Percentiles rank a stretch among this genome's conserved stretches.
Conservation (phyloP, 108 stramenopile genomes). For the Stephanodiscus triporus region DNA sequence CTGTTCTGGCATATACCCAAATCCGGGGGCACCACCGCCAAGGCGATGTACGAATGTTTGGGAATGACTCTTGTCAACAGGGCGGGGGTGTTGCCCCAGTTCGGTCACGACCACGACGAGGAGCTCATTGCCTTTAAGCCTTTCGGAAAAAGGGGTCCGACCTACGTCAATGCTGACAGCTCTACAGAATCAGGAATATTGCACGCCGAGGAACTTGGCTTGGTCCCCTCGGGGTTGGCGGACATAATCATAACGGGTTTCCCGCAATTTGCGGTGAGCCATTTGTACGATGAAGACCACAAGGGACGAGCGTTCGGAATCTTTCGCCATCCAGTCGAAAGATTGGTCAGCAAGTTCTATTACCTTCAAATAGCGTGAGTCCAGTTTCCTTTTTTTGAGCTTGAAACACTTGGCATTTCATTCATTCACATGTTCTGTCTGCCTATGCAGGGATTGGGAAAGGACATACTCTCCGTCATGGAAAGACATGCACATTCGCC, state of each 20-base stretch:
- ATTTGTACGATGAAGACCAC: slow-evolving; percentile 36
- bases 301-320: slow-evolving; percentile 41
- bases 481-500: slow-evolving; percentile 38
- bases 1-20: slow-evolving; percentile 45
- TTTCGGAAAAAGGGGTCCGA: background rate
- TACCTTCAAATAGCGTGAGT: slow-evolving; percentile 46
- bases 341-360: slow-evolving; percentile 55
- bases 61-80: slow-evolving; percentile 36
- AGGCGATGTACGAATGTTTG: slow-evolving; percentile 34
- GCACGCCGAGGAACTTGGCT: slow-evolving; percentile 30
- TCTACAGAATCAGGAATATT: slow-evolving; percentile 23
- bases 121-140: slow-evolving; percentile 17
- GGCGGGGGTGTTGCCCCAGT: background rate
- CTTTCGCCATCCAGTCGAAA: slow-evolving; percentile 54
- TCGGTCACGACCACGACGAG: slow-evolving; percentile 8
- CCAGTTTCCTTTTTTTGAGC: background rate
- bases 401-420: background rate
- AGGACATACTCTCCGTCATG: slow-evolving; percentile 46
- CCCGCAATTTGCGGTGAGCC: slow-evolving; percentile 39
- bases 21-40: slow-evolving; percentile 47
- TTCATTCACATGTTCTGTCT: background rate
- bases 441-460: slow-evolving; percentile 41
- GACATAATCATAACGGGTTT: slow-evolving; percentile 44
- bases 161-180: slow-evolving; percentile 23
- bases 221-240: slow-evolving; percentile 38